Conservation (phyloP, 257 asterid species). For the Solanum commersonii region DNA sequence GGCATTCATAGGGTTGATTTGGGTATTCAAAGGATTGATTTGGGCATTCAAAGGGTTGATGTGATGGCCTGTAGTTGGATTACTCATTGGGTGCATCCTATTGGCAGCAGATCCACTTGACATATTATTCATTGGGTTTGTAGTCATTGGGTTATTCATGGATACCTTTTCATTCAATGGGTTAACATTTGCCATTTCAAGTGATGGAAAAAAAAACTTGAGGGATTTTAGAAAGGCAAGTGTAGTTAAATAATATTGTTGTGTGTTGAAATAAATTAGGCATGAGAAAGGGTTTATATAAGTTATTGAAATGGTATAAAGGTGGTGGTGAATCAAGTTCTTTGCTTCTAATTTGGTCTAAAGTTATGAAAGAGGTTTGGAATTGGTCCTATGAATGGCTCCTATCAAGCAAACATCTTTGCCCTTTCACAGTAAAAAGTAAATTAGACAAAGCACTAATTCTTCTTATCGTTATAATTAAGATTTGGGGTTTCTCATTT, state of each 20-base stretch:
- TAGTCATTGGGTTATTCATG: neutral
- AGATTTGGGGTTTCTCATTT: neutral
- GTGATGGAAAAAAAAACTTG: neutral
- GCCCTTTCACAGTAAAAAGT: slow-evolving; percentile 2
- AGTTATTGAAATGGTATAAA: slow-evolving; percentile 27
- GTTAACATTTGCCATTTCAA: neutral
- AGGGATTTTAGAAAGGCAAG: neutral
- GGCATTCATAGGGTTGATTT: neutral
- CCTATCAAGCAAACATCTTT: neutral
- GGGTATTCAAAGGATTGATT: neutral
- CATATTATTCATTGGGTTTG: neutral
- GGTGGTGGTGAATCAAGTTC: slow-evolving; percentile 37
- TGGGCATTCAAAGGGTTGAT: neutral
- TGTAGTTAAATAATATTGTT: slow-evolving; percentile 7
- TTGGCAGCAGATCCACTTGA: neutral
- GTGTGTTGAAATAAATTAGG: neutral
- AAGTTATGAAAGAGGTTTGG: slow-evolving; percentile 27
- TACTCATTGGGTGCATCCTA: neutral
- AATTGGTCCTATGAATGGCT: slow-evolving; percentile 12
- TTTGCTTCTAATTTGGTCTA: slow-evolving; percentile 49
- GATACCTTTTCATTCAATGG: neutral
- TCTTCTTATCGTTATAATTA: neutral
- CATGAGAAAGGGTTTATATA: slow-evolving; percentile 21
- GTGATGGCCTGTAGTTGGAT: neutral
- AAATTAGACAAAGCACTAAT: neutral